phyloP scores from a whole-genome alignment of 352 stramenopile species.

The Hyaloperonospora brassicae region DNA sequence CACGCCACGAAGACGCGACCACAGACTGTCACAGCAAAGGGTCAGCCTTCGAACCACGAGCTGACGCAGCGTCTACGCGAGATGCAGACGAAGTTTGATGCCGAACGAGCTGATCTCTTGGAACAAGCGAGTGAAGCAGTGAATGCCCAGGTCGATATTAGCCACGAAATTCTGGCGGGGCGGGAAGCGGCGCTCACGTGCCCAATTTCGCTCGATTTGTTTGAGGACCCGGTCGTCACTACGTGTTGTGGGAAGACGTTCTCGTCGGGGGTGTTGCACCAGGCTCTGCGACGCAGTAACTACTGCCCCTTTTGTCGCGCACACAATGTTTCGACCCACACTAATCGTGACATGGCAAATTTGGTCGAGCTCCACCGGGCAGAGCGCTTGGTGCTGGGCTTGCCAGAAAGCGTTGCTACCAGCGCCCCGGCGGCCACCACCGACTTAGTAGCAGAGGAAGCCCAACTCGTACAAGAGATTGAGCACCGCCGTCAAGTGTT shows the following conservation, averaged over 20 bases:
- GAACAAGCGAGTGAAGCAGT: slow-evolving; percentile 11
- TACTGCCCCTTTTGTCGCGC: slow-evolving; percentile 17
- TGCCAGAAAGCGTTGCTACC: slow-evolving; percentile 4
- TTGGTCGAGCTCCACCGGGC: slow-evolving; percentile 18
- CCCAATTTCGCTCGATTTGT: slow-evolving; percentile 23
- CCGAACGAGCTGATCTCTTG: slow-evolving; percentile 14
- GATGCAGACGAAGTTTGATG: slow-evolving; percentile 7
- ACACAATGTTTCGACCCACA: slow-evolving; percentile 5
- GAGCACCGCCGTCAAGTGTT: background rate
- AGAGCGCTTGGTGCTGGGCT: slow-evolving; percentile 11
- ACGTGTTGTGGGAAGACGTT: slow-evolving; percentile 24
- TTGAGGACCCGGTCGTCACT: slow-evolving; percentile 19
- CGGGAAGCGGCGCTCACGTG: slow-evolving; percentile 16
- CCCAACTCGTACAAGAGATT: background rate
- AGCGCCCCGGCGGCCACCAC: background rate
- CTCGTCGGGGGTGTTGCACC: slow-evolving; percentile 9
- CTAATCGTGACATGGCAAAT: slow-evolving; percentile 15
- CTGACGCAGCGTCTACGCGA: slow-evolving; percentile 5
- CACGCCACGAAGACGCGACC: background rate
- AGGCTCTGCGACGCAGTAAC: slow-evolving; percentile 7
- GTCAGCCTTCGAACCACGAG: slow-evolving; percentile 1
- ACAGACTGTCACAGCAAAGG: slow-evolving; percentile 1
- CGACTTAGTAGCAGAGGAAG: background rate
- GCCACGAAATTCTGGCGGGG: slow-evolving; percentile 4
- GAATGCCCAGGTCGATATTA: slow-evolving; percentile 6